A percentile compares a stretch with the other conserved stretches of the same genome.
Evolutionary conservation across 768 basidiomycete genomes (phyloP).

Genomic region (Rhodotorula babjevae): DNA sequence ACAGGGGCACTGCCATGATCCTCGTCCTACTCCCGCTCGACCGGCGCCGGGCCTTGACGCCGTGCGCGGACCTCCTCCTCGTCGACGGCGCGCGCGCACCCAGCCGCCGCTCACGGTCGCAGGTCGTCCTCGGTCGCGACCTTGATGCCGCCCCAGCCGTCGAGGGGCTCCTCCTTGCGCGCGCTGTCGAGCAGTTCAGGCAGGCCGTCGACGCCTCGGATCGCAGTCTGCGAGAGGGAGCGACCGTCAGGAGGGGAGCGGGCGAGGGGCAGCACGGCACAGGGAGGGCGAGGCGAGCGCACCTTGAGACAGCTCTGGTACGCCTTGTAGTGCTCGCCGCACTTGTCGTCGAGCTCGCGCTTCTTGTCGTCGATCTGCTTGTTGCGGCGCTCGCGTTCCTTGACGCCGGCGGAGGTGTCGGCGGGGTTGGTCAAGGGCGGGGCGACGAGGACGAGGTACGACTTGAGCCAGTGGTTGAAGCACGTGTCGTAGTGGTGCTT

Average conservation of each 20-base stretch:
- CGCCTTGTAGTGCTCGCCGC: conserved; percentile 73
- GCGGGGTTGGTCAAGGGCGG: conserved; percentile 49
- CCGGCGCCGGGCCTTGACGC: no score
- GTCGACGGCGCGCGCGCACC: no score
- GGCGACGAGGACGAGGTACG: conserved; percentile 73
- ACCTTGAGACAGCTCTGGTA: conserved; percentile 83
- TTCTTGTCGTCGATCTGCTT: conserved; percentile 67
- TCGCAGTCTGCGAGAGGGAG: conserved; percentile 58
- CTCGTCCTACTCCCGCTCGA: no score
- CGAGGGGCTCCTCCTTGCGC: conserved; percentile 65
- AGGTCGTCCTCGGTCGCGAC: conserved; percentile 27
- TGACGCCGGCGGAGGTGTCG: conserved; percentile 47
- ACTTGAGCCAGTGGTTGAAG: conserved; percentile 97
- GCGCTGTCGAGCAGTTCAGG: conserved; percentile 73
- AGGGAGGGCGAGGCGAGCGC: conserved; percentile 37
- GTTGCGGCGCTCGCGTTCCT: conserved; percentile 20
- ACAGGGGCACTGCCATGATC: background rate
- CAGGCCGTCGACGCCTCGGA: conserved; percentile 68
- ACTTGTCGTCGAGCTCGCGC: conserved; percentile 77
- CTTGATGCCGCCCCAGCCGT: conserved; percentile 49
- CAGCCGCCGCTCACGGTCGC: background rate
- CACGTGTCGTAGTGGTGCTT: conserved; percentile 87
- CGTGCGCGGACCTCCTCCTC: no score
- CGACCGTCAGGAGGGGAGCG: background rate
- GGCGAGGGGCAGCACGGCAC: background rate